Base-by-base conservation (phyloP, 2,329 filamentous ascomycete species). In the Seiridium unicorne region DNA sequence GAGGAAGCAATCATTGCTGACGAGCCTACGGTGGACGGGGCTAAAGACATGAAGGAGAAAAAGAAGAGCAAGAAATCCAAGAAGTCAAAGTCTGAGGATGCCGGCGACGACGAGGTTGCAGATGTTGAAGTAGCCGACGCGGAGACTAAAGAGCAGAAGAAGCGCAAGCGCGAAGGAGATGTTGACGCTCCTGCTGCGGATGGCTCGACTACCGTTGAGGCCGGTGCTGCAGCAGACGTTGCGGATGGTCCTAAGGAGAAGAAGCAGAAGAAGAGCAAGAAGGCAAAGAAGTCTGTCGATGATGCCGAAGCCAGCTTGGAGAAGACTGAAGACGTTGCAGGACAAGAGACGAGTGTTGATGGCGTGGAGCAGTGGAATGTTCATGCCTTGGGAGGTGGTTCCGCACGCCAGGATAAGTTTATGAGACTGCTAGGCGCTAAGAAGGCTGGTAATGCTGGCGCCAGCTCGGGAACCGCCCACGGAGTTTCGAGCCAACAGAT, bases 371-470 rank as follows among this genome's bases (percentile, higher is more conserved):
- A 79, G 63, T 86, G 83, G 83, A 83, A 84, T 62, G 81, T 85
- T 34, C 69, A 74, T 18, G 78, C 74, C 40, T 75, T 87, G 40
- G 79, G 78, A 44, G 84, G 84, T 38, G 82, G 80, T 31, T 65
- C 74, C 18, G 74, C 75, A 54, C 77, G 84, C 10, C 82, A 85
- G 65, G 73, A 75, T 62, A 87, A 87, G 72, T 86, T 86, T 62
- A 71, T 86, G 66, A 77, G 82, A 38, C 79, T 87, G 1, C 75
- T 87, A 3, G 84, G 84, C 26, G 82, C 79, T 62, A 84, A 82
- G 69, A 73, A 73, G 32, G 73, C 75, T 26, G 71, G 69, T 36
- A 68, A 64, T 5, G 60, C 66, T 2, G 61, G 64, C 9, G 48
- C 63, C 3, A 47, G 63, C 40, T 44, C 35, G 40, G 59, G 65